These are phyloP conservation scores for Kandelia obovata DNA, from an alignment of 345 rosid genomes.

Conservation along the genomic window DNA sequence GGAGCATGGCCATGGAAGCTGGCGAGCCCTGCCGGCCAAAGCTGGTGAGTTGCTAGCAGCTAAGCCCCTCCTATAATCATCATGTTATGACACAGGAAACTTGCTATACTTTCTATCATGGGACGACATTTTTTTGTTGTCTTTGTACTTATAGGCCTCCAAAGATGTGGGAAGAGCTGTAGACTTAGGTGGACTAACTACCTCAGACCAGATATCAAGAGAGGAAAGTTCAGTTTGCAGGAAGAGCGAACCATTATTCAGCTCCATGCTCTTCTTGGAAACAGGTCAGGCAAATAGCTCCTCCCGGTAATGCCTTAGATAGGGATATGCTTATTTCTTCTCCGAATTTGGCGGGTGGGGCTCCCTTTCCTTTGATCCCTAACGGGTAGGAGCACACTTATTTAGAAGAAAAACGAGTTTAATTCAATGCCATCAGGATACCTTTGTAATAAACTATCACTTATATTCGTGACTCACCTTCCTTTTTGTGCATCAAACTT, in stretches of 20 bases:
- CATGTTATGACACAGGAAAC: neutral
- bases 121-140: neutral
- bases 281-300: constrained; percentile 5
- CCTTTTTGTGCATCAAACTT: too few relatives aligned
- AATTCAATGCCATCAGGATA: too few relatives aligned
- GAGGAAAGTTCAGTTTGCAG: constrained; percentile 16
- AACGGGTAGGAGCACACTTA: too few relatives aligned
- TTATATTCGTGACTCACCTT: too few relatives aligned
- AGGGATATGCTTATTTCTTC: too few relatives aligned
- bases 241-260: constrained; percentile 16
- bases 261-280: constrained; percentile 18
- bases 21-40: constrained; percentile 12
- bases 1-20: constrained; percentile 16
- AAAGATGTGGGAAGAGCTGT: constrained; percentile 18
- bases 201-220: constrained; percentile 16
- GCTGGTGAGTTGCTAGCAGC: constrained; percentile 1
- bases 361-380: too few relatives aligned
- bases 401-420: too few relatives aligned
- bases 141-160: constrained; percentile 1
- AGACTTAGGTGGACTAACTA: constrained; percentile 18
- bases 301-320: too few relatives aligned
- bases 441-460: too few relatives aligned
- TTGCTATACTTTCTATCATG: neutral
- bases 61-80: neutral
- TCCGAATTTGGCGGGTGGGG: too few relatives aligned